phyloP scores from a whole-genome alignment of 495 filamentous ascomycete species.

The Penicillium macrosclerotiorum region DNA sequence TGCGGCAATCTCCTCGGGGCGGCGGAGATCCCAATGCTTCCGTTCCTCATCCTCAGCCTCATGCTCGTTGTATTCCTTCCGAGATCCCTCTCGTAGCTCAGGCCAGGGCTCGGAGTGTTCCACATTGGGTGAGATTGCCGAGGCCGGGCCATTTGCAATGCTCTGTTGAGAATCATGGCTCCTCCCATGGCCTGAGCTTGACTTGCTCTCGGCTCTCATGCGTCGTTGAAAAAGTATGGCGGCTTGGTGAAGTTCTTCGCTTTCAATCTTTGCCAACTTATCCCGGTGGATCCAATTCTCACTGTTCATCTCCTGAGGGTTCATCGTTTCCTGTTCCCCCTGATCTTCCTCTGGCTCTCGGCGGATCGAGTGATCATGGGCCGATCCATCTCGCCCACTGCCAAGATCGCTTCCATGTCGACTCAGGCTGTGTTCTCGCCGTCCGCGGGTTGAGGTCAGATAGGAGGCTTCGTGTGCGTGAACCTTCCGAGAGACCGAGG shows the following conservation, averaged over 20 bases:
- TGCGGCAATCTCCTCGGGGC: constrained; percentile 76
- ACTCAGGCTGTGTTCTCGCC: constrained; percentile 48
- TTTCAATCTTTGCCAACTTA: constrained; percentile 92
- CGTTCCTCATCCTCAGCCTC: constrained; percentile 31
- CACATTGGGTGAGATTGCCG: constrained; percentile 29
- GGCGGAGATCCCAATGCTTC: constrained; percentile 67
- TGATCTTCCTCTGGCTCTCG: constrained; percentile 20
- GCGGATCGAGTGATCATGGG: constrained; percentile 32
- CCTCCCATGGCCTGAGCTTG: constrained; percentile 50
- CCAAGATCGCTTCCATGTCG: constrained; percentile 55
- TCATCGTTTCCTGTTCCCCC: constrained; percentile 5
- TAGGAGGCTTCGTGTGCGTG: constrained; percentile 30
- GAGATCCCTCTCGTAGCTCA: constrained; percentile 36
- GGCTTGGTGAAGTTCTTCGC: constrained; percentile 83
- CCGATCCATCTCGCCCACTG: constrained; percentile 56
- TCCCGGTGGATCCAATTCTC: constrained; percentile 92
- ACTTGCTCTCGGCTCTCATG: constrained; percentile 57
- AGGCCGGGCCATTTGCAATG: constrained; percentile 25
- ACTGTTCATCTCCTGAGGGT: constrained; percentile 24
- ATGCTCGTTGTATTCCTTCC: constrained; percentile 38
- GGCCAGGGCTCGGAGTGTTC: constrained; percentile 42
- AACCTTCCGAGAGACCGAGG: constrained; percentile 35
- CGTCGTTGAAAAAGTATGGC: constrained; percentile 68
- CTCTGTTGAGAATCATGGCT: constrained; percentile 49
- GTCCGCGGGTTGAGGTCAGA: constrained; percentile 25